phyloP scores from a whole-genome alignment of 2,329 filamentous ascomycete genomes.

The Pyrenophora teres region DNA sequence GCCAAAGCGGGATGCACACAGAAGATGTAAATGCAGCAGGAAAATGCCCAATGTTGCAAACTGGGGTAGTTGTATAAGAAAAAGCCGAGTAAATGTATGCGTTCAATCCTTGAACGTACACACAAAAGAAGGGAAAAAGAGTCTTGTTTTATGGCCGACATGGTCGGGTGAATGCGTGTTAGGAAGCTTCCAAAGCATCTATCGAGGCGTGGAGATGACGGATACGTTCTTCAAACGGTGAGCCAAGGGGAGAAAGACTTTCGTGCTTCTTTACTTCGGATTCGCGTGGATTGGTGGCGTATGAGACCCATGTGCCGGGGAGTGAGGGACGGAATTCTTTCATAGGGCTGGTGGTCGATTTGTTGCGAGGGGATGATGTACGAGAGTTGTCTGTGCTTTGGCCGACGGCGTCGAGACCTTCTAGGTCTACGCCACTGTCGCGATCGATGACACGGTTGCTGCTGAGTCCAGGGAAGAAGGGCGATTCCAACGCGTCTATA shows the following conservation, averaged over 20 bases:
- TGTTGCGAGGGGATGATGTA: constrained; percentile 1
- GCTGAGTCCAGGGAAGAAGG: constrained; percentile 16
- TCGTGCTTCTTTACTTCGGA: constrained; percentile 3
- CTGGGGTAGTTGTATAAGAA: too few relatives aligned
- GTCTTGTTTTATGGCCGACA: neutral
- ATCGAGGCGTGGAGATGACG: constrained; percentile 30
- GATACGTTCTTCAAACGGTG: constrained; percentile 36
- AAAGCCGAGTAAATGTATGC: neutral
- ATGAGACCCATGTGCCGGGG: constrained; percentile 18
- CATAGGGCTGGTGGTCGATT: constrained; percentile 4
- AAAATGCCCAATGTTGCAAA: too few relatives aligned
- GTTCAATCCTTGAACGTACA: neutral
- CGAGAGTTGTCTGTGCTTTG: constrained; percentile 11
- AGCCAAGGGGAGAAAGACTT: constrained; percentile 31
- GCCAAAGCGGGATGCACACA: constrained; percentile 2
- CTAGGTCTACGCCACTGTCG: constrained; percentile 47
- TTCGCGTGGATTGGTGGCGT: constrained; percentile 3
- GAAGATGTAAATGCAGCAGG: neutral
- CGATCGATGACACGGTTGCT: constrained; percentile 38
- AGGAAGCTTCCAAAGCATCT: constrained; percentile 25
- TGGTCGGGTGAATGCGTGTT: neutral
- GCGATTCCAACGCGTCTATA: constrained; percentile 25
- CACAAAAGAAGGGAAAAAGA: constrained; percentile 10
- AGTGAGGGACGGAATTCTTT: constrained; percentile 15
- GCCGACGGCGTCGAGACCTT: constrained; percentile 31